Evolutionary conservation across 1,139 yeast species (phyloP), one percentile per base, ranked within the genome.

Genomic region (Zygoascus meyerae): DNA sequence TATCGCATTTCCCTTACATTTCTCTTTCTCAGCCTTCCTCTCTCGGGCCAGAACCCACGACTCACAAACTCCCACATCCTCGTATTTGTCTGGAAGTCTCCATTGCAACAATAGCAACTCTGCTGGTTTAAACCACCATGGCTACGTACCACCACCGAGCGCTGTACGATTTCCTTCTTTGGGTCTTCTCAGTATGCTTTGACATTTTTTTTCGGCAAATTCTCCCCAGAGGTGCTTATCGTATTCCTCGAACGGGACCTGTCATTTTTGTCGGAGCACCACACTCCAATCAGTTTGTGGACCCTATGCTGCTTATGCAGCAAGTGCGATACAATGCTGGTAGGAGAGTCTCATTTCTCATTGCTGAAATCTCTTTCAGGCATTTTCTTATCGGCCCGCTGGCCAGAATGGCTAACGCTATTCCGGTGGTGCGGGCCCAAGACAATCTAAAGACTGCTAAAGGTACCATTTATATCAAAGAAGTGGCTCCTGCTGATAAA

Each of bases 251-350:
- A 36, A 64, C 74, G 9, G 97, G 96, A 0, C 95, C 97, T 0
- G 81, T 89, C 17, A 89, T 92, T 48, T 86, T 92, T 61, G 97
- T 92, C 39, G 97, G 94, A 1, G 98, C 97, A 7, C 97, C 97
- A 7, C 98, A 90, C 69, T 95, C 96, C 32, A 92, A 90, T 66
- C 98, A 90, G 65, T 92, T 92, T 59, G 94, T 90, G 34, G 98
- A 92, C 62, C 96, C 97, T 0, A 74, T 87, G 48, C 75, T 89
- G 46, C 72, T 92, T 47, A 81, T 86, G 86, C 82, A 84, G 45
- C 94, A 85, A 61, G 89, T 87, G 31, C 79, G 81, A 55, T 73
- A 74, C 47, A 86, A 82, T 54, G 79, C 85, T 4, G 75, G 79
- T 28, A 73, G 95, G 53, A 71, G 97, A 46, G 77, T 90, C 29